Conservation (phyloP, 2,329 filamentous ascomycete species). For the Eutypa lata region DNA sequence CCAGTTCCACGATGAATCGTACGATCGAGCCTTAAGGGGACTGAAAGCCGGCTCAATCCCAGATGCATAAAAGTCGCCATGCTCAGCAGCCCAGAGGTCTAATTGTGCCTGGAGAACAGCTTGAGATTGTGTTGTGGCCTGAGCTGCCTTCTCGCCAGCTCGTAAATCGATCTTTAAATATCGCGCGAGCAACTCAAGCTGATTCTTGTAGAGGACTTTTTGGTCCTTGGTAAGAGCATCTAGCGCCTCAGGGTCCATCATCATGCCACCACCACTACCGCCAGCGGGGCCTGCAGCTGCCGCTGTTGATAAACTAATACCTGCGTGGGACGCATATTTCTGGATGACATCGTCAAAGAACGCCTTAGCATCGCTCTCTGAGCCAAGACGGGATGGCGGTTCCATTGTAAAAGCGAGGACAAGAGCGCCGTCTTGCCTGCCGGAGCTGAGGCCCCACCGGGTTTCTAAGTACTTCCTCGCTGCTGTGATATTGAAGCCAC, state of each 20-base stretch:
- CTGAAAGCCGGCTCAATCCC: conserved; percentile 95
- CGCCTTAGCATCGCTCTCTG: conserved; percentile 85
- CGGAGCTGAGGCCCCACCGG: conserved; percentile 82
- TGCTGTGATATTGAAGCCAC: conserved; percentile 97
- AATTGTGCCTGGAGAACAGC: conserved; percentile 87
- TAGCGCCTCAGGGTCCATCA: conserved; percentile 98
- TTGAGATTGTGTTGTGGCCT: conserved; percentile 80
- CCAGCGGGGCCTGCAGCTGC: conserved; percentile 70
- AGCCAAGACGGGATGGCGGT: conserved; percentile 80
- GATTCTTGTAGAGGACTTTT: conserved; percentile 93
- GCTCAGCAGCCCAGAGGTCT: conserved; percentile 91
- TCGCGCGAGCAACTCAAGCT: conserved; percentile 88
- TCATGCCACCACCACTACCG: conserved; percentile 79
- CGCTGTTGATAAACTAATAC: conserved; percentile 77
- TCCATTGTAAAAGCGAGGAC: conserved; percentile 91
- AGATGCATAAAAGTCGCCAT: conserved; percentile 92
- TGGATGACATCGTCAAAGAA: conserved; percentile 87
- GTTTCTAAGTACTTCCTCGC: conserved; percentile 94
- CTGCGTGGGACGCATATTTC: conserved; percentile 82
- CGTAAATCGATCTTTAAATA: conserved; percentile 97
- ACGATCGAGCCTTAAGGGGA: conserved; percentile 87
- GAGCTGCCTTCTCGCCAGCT: conserved; percentile 90
- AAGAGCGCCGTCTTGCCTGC: conserved; percentile 87
- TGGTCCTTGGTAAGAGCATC: conserved; percentile 98
- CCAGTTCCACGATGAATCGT: conserved; percentile 99